Evolutionary conservation across 148 eudicot species (phyloP).

Genomic region (Fallopia convolvulus): DNA sequence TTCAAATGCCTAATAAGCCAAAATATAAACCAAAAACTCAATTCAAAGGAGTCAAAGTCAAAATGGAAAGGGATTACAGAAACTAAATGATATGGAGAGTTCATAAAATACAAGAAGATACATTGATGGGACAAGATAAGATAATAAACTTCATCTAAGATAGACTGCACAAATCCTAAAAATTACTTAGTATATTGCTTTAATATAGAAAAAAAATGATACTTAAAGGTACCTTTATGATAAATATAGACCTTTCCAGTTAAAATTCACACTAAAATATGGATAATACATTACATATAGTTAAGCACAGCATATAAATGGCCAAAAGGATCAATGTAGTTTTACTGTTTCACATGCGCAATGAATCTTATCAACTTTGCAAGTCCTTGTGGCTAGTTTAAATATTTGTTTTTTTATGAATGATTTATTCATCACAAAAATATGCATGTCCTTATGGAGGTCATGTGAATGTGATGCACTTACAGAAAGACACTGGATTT

Average conservation of each 20-base stretch:
- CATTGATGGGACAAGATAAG: neutral
- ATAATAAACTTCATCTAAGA: neutral
- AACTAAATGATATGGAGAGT: neutral
- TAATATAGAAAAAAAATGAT: neutral
- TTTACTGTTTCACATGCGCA: neutral
- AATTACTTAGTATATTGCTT: neutral
- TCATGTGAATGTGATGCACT: neutral
- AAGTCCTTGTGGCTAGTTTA: neutral
- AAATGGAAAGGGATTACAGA: neutral
- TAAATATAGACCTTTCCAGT: neutral
- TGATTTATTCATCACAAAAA: neutral
- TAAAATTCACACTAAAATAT: neutral
- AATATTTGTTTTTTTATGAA: neutral
- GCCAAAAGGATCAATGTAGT: neutral
- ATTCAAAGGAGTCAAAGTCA: neutral
- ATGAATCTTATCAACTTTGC: neutral
- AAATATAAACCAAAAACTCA: neutral
- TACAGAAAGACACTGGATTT: neutral
- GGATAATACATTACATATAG: neutral
- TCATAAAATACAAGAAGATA: neutral
- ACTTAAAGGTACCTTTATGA: neutral
- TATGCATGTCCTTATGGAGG: neutral
- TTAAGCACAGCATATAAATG: neutral
- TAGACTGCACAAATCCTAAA: neutral
- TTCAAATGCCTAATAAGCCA: constrained; percentile 58